Evolutionary conservation across 2,329 filamentous ascomycete species (phyloP), one percentile per base, ranked within the genome.

Genomic region (Aspergillus tubingensis): DNA sequence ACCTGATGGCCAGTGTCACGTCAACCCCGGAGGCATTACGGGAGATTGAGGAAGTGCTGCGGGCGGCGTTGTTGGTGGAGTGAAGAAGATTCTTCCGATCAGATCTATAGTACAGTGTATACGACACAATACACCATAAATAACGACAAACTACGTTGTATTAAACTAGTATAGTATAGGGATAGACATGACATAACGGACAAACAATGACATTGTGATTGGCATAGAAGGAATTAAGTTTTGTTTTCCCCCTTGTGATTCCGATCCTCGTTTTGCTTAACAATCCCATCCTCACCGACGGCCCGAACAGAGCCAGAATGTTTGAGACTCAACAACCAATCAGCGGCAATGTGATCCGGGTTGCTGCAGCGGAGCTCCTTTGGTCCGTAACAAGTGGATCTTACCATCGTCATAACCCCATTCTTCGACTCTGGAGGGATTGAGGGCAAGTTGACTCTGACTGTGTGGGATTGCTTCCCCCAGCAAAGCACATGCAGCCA

Each of bases 1-100:
- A 88, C 67, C 72, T 87, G 38, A 87, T 88, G 85, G 81, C 83
- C 7, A 84, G 84, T 59, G 70, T 83, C 66, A 84, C 80, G 1
- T 82, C 81, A 0, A 77, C 72, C 21, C 65, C 70, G n/a, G 76
- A 79, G 56, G 77, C 77, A 5, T 55, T 83, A 44, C 66, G 63
- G 21, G 73, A 68, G 44, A 68, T 83, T 48, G 79, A 83, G 68
- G 70, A 62, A 5, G 47, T 77, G 43, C 71, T 83, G 7, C 70
- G 76, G 36, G 65, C 67, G n/a, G 73, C 74, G 8, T 65, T 80
- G 58, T 36, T 74, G 4, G 71, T 74, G 4, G 71, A 63, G 54
- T 8, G 47, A 17, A 17, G 3, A 11, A 10, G 23, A 32, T 30
- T 43, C 41, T 43, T 23, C 41, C 41, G 41, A 43, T 27, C 30